phyloP scores from a whole-genome alignment of 2,329 filamentous ascomycete species.

The Saccharata proteae region DNA sequence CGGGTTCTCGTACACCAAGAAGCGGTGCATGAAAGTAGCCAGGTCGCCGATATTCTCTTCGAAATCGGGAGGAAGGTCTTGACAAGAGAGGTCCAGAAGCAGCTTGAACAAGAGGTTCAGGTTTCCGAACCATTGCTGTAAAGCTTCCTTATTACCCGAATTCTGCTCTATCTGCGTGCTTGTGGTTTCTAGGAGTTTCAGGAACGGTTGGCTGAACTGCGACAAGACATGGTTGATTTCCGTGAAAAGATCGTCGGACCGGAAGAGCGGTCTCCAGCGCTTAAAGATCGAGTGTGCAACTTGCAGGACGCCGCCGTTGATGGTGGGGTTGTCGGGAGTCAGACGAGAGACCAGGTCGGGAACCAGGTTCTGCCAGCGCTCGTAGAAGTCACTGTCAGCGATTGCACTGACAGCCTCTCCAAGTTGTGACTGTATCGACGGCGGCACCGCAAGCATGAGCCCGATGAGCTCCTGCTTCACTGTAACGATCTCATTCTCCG shows the following conservation, averaged over 20 bases:
- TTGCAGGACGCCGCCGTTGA: constrained; percentile 90
- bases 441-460: constrained; percentile 85
- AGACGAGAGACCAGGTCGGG: constrained; percentile 83
- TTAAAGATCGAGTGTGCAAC: constrained; percentile 98
- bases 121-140: constrained; percentile 71
- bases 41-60: constrained; percentile 76
- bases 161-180: constrained; percentile 62
- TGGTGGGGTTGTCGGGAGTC: constrained; percentile 64
- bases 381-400: constrained; percentile 95
- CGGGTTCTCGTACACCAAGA: constrained; percentile 80
- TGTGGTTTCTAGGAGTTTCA: constrained; percentile 64
- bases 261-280: constrained; percentile 87
- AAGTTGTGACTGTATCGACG: constrained; percentile 81
- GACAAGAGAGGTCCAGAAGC: constrained; percentile 92
- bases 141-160: constrained; percentile 57
- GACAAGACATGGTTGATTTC: constrained; percentile 93
- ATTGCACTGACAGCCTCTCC: constrained; percentile 96
- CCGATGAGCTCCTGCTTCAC: constrained; percentile 95
- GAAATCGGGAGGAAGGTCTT: constrained; percentile 89
- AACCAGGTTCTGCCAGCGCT: constrained; percentile 90
- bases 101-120: constrained; percentile 84
- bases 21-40: constrained; percentile 75
- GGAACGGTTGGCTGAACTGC: constrained; percentile 74
- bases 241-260: constrained; percentile 80
- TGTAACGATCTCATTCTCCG: constrained; percentile 65